phyloP scores from a whole-genome alignment of 495 filamentous ascomycete species.

The Delitschia confertaspora region DNA sequence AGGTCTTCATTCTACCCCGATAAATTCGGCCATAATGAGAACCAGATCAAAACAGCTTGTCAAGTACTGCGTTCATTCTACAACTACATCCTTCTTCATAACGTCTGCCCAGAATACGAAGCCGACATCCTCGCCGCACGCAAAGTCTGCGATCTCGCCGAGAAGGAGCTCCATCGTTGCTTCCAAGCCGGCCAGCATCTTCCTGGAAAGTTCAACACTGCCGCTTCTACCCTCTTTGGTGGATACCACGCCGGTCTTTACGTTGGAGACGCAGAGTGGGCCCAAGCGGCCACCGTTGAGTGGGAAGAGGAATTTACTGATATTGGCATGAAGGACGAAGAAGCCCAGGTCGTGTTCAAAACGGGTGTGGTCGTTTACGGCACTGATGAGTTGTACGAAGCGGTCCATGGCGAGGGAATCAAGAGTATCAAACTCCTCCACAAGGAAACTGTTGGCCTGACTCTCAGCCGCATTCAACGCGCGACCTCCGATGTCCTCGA shows the following conservation, averaged over 20 bases:
- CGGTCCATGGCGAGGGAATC: conserved; percentile 2
- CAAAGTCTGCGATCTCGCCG: conserved; percentile 56
- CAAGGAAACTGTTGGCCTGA: conserved; percentile 46
- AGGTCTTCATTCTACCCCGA: conserved; percentile 41
- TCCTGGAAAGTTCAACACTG: conserved; percentile 69
- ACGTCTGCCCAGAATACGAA: conserved; percentile 74
- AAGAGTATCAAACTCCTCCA: conserved; percentile 32
- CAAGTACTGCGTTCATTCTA: conserved; percentile 74
- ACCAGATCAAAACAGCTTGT: conserved; percentile 44
- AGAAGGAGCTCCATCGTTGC: conserved; percentile 55
- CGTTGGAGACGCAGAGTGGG: conserved; percentile 34
- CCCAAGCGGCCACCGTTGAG: conserved; percentile 14
- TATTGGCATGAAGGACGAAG: conserved; percentile 24
- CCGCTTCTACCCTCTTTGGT: conserved; percentile 52
- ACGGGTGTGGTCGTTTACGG: conserved; percentile 35
- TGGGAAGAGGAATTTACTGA: conserved; percentile 3
- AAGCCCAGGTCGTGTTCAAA: conserved; percentile 36
- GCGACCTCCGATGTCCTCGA: conserved; percentile 34
- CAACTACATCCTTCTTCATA: conserved; percentile 74
- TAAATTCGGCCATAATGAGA: conserved; percentile 33
- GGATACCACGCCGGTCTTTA: conserved; percentile 39
- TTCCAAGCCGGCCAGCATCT: conserved; percentile 41
- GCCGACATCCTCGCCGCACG: conserved; percentile 58
- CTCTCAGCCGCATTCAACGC: conserved; percentile 43
- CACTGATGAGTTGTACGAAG: conserved; percentile 27